A percentile compares a stretch with the other conserved stretches of the same genome.
phyloP scores from a whole-genome alignment of 169 alveolate genomes.

The Sarcocystis neurona region DNA sequence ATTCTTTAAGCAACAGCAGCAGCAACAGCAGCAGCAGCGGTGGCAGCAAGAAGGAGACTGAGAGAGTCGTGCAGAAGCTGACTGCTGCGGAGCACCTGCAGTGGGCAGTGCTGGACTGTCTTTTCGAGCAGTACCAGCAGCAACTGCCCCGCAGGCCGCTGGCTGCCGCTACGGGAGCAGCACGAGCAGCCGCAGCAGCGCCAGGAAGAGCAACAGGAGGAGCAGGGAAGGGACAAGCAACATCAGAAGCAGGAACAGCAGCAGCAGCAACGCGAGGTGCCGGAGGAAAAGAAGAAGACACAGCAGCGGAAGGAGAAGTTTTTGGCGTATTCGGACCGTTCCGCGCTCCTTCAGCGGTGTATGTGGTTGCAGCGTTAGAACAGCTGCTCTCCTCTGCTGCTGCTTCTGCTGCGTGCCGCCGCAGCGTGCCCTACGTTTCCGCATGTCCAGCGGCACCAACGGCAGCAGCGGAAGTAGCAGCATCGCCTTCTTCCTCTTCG shows the following conservation, averaged over 20 bases:
- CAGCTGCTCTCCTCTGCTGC: background rate
- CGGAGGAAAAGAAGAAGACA: background rate
- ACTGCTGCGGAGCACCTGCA: constrained; percentile 10
- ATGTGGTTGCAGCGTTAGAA: background rate
- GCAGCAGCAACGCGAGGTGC: too few species aligned
- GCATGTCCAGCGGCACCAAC: background rate
- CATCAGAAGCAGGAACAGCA: too few species aligned
- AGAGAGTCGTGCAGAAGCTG: too few species aligned
- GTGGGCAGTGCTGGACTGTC: constrained; percentile 7
- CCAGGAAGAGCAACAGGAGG: too few species aligned
- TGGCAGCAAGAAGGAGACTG: background rate
- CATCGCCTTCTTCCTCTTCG: background rate
- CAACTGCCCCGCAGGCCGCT: constrained; percentile 28
- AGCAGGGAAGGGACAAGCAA: too few species aligned
- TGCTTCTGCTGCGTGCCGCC: background rate
- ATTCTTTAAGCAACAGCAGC: too few species aligned
- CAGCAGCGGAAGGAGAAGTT: background rate
- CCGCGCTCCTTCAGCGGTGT: background rate
- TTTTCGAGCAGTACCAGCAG: background rate
- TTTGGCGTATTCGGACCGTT: constrained; percentile 26
- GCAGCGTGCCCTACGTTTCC: too few species aligned
- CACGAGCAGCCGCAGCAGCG: too few species aligned
- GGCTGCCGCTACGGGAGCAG: background rate
- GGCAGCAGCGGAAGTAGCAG: background rate
- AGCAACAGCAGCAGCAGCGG: background rate